Conservation (phyloP, 2,329 filamentous ascomycete species). For the Ophiostoma sp. region DNA sequence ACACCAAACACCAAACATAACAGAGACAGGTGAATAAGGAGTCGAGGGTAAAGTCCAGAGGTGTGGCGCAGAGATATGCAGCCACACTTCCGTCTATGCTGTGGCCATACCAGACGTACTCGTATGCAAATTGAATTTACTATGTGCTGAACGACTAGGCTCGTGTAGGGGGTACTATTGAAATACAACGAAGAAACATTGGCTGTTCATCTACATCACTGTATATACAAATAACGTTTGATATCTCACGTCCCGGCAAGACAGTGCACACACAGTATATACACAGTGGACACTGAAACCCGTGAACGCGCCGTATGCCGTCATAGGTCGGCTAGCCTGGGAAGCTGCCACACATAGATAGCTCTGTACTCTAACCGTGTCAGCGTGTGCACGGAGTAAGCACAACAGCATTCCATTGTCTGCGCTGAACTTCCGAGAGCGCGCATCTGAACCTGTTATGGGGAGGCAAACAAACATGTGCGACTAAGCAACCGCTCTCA, state of each 20-base stretch:
- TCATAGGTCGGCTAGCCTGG: constrained; percentile 17
- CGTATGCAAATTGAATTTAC: no score
- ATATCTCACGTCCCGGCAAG: background rate
- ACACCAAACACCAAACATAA: background rate
- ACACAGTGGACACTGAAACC: background rate
- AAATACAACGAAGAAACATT: no score
- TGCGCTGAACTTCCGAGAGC: background rate
- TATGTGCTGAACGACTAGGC: no score
- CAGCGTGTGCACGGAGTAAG: background rate
- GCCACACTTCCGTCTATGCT: no score
- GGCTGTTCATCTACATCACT: no score
- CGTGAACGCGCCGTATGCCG: constrained; percentile 15
- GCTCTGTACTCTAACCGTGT: background rate
- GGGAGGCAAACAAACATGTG: background rate
- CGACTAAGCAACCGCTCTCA: background rate
- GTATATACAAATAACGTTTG: background rate
- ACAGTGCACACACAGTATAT: background rate
- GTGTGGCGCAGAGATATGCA: no score
- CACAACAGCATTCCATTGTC: background rate
- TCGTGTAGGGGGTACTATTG: no score
- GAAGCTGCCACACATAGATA: constrained; percentile 13
- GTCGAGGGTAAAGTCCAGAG: no score
- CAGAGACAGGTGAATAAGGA: no score
- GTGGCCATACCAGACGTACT: no score
- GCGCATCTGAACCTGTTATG: background rate